A percentile compares a stretch with the other conserved stretches of the same genome.
phyloP scores from a whole-genome alignment of 2,329 filamentous ascomycete species.

The Hypoxylon sp. region DNA sequence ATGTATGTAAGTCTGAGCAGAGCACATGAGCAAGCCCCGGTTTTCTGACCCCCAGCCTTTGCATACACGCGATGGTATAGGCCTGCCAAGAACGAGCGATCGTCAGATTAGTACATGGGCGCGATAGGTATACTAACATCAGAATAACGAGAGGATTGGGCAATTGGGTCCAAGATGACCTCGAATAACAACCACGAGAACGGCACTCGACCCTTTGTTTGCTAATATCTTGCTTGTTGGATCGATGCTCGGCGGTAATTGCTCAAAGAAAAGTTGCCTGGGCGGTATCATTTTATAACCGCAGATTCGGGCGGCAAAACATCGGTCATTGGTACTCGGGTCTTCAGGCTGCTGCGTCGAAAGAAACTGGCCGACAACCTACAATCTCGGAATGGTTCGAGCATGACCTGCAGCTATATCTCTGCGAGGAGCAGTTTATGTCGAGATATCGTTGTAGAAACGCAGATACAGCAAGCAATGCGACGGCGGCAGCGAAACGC shows the following conservation, averaged over 20 bases:
- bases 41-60: conserved; percentile 30
- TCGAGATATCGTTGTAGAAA: conserved; percentile 10
- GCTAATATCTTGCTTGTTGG: conserved; percentile 8
- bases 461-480: conserved; percentile 16
- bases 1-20: conserved; percentile 31
- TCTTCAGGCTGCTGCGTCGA: conserved; percentile 3
- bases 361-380: conserved; percentile 13
- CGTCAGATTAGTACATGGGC: conserved; percentile 18
- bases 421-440: conserved; percentile 10
- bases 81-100: conserved; percentile 30
- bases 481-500: conserved; percentile 4
- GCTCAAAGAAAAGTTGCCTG: not conserved
- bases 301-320: not conserved
- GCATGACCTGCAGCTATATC: conserved; percentile 11
- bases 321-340: not conserved
- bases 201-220: conserved; percentile 9
- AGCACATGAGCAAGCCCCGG: conserved; percentile 38
- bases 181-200: no score
- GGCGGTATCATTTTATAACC: not conserved
- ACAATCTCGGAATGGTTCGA: conserved; percentile 9
- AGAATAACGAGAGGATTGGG: conserved; percentile 5
- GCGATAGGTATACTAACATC: conserved; percentile 3
- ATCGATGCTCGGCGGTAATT: conserved; percentile 9
- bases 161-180: conserved; percentile 10
- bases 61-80: conserved; percentile 33